Base-by-base conservation (phyloP, 2,329 filamentous ascomycete species). In the Trichoderma gracile region DNA sequence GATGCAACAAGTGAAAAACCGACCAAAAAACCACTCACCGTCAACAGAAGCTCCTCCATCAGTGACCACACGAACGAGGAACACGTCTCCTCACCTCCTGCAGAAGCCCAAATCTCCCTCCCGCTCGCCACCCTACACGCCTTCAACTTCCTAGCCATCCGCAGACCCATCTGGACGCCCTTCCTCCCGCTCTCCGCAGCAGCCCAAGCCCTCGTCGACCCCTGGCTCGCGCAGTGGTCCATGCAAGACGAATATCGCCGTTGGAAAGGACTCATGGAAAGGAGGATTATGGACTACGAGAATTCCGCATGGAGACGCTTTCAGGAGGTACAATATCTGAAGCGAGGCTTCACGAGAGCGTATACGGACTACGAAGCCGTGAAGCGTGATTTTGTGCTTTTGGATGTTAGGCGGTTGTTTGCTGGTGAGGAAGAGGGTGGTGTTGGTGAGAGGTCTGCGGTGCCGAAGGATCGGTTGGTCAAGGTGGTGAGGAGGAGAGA, bases 41-140 rank as follows among this genome's bases (percentile, higher is more conserved):
- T 52, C 15, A 49, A 19, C 3, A 3, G 15, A 50, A 14, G n/a
- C 27, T 21, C 12, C 9, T 5, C 23, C 5, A 27, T 25, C 8
- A 47, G 8, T 15, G 27, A 21, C 15, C 12, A 38, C 3, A 14
- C 33, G 33, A 14, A 38, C 12, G 33, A 38, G 33, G 33, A 38
- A 38, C 33, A 38, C 1, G 9, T 9, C 33, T 5, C 1, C 4
- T 21, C 9, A 8, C 5, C 6, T 2, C 52, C 5, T 6, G 21
- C 21, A 27, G 17, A 27, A 25, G 42, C 12, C n/a, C 63, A 62
- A 57, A 55, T 54, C 3, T 68, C 69, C 2, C 63, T 73, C 0
- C 70, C 69, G 7, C 68, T 73, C 9, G 71, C 71, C 21, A 67
- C 65, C 3, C 66, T 73, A 1, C 69, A 72, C 47, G 70, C 71